Base-by-base conservation (phyloP, 371 early-diverging fungal genomes). In the Mortierella sp. region DNA sequence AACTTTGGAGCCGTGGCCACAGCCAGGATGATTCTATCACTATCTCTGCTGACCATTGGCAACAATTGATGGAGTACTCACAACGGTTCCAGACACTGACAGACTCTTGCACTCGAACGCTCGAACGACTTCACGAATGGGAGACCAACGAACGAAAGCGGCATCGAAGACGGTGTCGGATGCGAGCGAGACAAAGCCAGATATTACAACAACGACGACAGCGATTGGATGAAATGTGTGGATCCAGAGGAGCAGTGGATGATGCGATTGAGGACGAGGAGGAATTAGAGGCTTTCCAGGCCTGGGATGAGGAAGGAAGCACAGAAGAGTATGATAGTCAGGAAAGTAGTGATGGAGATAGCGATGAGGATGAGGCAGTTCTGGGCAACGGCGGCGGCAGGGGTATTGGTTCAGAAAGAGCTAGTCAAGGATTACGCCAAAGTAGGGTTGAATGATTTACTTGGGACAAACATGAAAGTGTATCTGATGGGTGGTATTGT, bases 241-340 rank as follows among this genome's bases (percentile, higher is more conserved):
- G 53, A 19, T 21, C 53, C 25, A 6, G 26, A 11, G 53, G 53
- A 19, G 53, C 53, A 4, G 53, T 53, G 12, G 53, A 53, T 11
- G 53, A 53, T 53, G 53, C 25, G 1, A 53, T 53, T 26, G 53
- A 53, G 53, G 53, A 53, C 23, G 53, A 53, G 11, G 53, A 53
- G 25, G 12, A 12, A 21, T 21, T 19, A 21, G 25, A 37, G 9
- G 37, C 37, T 9, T 29, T 76, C 21, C 57, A 64, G 7, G 65
- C 64, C 5, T 68, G 72, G 72, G 77, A 75, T 1, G 71, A 75
- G 9, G 75, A 75, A 25, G 70, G 70, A 43, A 66, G 62, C 29
- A 45, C 46, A 0, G 67, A 60, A n/a, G 75, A 75, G 0, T 61
- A 70, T 18, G 67, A 64, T 7, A 70, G 63, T 19, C 63, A 58